Conservation (phyloP, 208 protist species). For the Leishmania braziliensis region DNA sequence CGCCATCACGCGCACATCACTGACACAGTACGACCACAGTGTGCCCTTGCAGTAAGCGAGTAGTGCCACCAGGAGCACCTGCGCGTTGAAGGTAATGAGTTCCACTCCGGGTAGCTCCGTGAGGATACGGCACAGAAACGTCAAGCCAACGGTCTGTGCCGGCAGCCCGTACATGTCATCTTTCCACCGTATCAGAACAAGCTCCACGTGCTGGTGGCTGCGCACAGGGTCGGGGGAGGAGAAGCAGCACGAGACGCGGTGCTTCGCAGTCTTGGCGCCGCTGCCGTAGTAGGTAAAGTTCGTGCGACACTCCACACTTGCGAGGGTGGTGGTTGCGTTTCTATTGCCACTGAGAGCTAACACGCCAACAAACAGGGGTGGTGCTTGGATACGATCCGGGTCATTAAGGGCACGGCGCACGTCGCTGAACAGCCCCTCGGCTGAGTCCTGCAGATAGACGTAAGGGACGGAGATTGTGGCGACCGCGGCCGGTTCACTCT, state of each 20-base stretch:
- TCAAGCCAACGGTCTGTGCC: slow-evolving; percentile 41
- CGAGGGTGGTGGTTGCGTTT: background rate
- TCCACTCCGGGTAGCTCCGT: slow-evolving; percentile 80
- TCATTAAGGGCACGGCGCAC: slow-evolving; percentile 61
- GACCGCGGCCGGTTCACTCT: slow-evolving; percentile 15
- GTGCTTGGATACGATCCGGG: slow-evolving; percentile 83
- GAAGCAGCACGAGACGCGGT: slow-evolving; percentile 28
- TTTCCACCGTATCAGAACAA: slow-evolving; percentile 71
- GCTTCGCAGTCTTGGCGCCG: slow-evolving; percentile 23
- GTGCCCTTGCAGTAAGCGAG: slow-evolving; percentile 54
- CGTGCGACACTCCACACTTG: slow-evolving; percentile 23
- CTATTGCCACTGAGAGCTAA: slow-evolving; percentile 1
- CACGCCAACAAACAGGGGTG: slow-evolving; percentile 79
- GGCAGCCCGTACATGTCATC: slow-evolving; percentile 71
- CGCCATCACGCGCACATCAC: slow-evolving; percentile 83
- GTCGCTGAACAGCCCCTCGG: slow-evolving; percentile 50
- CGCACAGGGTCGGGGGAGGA: slow-evolving; percentile 27
- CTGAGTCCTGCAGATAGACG: slow-evolving; percentile 35
- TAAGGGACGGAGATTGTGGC: slow-evolving; percentile 38
- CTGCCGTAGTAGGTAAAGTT: slow-evolving; percentile 34
- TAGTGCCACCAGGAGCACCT: slow-evolving; percentile 62
- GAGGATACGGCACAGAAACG: slow-evolving; percentile 65
- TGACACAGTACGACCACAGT: slow-evolving; percentile 69
- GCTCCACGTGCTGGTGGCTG: slow-evolving; percentile 47
- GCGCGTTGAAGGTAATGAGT: slow-evolving; percentile 88